Evolutionary conservation across 75 land plant genomes (phyloP).

Genomic region (Larix kaempferi): DNA sequence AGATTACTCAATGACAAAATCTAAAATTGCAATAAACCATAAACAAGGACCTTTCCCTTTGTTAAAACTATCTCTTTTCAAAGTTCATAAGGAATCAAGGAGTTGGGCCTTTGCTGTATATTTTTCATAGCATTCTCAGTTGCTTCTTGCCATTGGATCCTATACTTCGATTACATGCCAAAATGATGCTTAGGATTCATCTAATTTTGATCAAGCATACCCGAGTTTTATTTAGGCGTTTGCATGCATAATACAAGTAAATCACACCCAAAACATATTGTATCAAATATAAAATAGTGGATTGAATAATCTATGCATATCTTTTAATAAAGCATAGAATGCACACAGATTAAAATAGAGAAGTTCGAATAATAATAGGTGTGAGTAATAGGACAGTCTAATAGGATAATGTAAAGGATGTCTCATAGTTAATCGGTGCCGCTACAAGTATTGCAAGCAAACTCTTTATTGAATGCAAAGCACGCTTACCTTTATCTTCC

Average conservation of each 20-base stretch:
- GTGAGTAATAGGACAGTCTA: no score
- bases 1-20: not conserved
- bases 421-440: no score
- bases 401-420: no score
- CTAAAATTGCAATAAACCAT: not conserved
- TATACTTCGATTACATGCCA: conserved; percentile 19
- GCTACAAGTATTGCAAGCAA: no score
- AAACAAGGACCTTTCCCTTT: conserved; percentile 28
- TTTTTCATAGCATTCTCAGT: conserved; percentile 27
- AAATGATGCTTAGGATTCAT: conserved; percentile 16
- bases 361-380: no score
- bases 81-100: conserved; percentile 40
- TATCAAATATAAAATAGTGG: no score
- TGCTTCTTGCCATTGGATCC: conserved; percentile 41
- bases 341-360: no score
- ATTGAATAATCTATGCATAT: no score
- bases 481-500: no score
- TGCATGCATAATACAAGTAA: not conserved
- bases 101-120: conserved; percentile 43
- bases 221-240: not conserved
- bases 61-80: conserved; percentile 34
- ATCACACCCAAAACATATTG: not conserved
- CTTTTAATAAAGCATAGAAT: no score
- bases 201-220: conserved; percentile 3
- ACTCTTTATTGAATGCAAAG: no score